Evolutionary conservation across 1,284 basidiomycete genomes (phyloP).

Genomic region (Ganoderma leucocontextum): DNA sequence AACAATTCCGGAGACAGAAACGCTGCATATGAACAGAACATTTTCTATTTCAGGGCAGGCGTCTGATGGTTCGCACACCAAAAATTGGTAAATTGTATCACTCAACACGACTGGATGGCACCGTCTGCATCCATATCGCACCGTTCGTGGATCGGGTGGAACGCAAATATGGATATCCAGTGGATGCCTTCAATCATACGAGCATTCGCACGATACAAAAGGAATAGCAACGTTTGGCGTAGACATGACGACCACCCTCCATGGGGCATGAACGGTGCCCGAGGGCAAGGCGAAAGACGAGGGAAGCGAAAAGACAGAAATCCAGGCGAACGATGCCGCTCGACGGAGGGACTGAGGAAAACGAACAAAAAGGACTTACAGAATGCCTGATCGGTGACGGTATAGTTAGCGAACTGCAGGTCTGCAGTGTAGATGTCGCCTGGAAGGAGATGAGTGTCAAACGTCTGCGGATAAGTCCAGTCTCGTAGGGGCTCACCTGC

Average conservation of each 20-base stretch:
- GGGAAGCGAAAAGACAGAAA: not conserved
- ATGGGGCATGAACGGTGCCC: not conserved
- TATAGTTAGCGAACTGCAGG: slow-evolving; percentile 64
- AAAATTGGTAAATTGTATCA: no score
- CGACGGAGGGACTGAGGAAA: not conserved
- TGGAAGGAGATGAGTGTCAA: slow-evolving; percentile 36
- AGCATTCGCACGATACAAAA: not conserved
- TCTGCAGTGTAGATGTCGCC: slow-evolving; percentile 66
- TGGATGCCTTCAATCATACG: not conserved
- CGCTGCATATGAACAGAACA: not conserved
- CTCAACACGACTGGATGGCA: no score
- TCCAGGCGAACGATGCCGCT: not conserved
- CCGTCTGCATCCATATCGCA: no score
- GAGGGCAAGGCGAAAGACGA: not conserved
- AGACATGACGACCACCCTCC: not conserved
- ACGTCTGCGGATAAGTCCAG: not conserved
- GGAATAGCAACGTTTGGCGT: not conserved
- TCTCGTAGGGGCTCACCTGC: slow-evolving; percentile 49
- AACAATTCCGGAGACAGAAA: not conserved
- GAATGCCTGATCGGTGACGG: slow-evolving; percentile 72
- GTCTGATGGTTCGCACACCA: not conserved
- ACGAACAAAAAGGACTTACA: slow-evolving; percentile 52
- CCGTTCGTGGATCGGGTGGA: not conserved
- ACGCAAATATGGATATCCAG: not conserved
- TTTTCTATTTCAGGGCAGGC: not conserved